Evolutionary conservation across 2,329 filamentous ascomycete genomes (phyloP), one percentile per base, ranked within the genome.

Genomic region (Cordyceps cateniannulata): DNA sequence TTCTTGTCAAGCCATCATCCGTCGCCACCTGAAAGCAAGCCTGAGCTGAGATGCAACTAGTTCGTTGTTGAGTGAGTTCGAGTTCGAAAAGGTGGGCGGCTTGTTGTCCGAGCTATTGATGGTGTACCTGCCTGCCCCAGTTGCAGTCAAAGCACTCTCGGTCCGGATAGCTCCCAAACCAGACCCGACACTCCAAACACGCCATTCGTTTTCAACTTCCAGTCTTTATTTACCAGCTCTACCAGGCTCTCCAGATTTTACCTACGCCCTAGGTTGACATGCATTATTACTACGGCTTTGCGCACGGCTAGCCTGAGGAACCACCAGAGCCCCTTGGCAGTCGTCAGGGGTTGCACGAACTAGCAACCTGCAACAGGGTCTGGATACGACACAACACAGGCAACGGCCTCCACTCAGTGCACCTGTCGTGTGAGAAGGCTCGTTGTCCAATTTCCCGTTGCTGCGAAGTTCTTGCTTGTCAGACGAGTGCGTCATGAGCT

Each of bases 351-450:
- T 18, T 51, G 24, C 32, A 51, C 45, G 35, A 51, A 44, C 56
- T 59, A 58, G 55, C 32, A 59, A 29, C 24, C 47, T 51, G 47
- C 47, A 29, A 44, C 56, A 59, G 56, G 56, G 56, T 42, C 47
- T 18, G 18, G 56, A 59, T 32, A 51, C 56, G 56, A 59, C 47
- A 51, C 48, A 32, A 50, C 47, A 29, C 56, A 42, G 32, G 44
- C 45, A 10, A 32, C 18, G 14, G 57, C 57, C 47, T 59, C 57
- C 57, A 59, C 56, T 38, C 38, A n/a, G 24, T 45, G 55, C 44
- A 22, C 16, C 38, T 40, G 49, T 52, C 49, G 48, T 38, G 48
- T 59, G 38, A 48, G 38, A 47, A 53, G 50, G 49, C 38, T 59
- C 40, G 12, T 50, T 24, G 49, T 47, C 57, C 38, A 47, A 59